These are phyloP conservation scores for Actinomucor elegans DNA, from an alignment of 371 early-diverging fungal species.

Conservation along the genomic window DNA sequence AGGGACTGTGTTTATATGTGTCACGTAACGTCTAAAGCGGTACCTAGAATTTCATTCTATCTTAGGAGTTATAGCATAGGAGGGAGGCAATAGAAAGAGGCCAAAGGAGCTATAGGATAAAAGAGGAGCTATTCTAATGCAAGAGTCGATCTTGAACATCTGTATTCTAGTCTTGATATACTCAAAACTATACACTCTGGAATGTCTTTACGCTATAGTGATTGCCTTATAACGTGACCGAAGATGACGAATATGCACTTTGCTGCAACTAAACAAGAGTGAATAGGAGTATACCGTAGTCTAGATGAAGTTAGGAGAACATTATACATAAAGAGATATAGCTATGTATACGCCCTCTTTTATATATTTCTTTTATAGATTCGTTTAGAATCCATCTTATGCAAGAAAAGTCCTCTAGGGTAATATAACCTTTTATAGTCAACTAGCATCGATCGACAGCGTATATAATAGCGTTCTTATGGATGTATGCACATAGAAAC, in stretches of 20 bases:
- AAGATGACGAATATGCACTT: slow-evolving; percentile 31
- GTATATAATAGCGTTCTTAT: too few relatives aligned
- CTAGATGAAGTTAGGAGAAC: not conserved
- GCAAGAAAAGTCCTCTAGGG: slow-evolving; percentile 24
- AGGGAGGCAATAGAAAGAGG: not conserved
- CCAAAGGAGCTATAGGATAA: too few relatives aligned
- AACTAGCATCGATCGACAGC: slow-evolving; percentile 31
- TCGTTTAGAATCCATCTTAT: slow-evolving; percentile 46
- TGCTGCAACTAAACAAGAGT: slow-evolving; percentile 19
- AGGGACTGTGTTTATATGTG: too few relatives aligned
- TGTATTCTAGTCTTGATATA: too few relatives aligned
- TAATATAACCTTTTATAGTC: slow-evolving; percentile 48
- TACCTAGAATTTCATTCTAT: not conserved
- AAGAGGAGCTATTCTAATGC: too few relatives aligned
- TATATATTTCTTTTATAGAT: slow-evolving; percentile 12
- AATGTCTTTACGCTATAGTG: too few relatives aligned
- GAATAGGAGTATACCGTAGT: slow-evolving; percentile 15
- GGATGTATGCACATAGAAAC: too few relatives aligned
- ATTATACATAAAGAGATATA: not conserved
- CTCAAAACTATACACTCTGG: too few relatives aligned
- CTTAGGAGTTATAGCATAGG: not conserved
- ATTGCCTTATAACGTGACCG: slow-evolving; percentile 29
- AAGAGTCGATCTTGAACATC: too few relatives aligned
- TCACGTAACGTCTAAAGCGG: too few relatives aligned
- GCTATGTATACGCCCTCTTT: not conserved